Percentiles rank a stretch among this genome's conserved stretches.
Evolutionary conservation across 1,284 basidiomycete genomes (phyloP).

Genomic region (Rugosomyces carneus): DNA sequence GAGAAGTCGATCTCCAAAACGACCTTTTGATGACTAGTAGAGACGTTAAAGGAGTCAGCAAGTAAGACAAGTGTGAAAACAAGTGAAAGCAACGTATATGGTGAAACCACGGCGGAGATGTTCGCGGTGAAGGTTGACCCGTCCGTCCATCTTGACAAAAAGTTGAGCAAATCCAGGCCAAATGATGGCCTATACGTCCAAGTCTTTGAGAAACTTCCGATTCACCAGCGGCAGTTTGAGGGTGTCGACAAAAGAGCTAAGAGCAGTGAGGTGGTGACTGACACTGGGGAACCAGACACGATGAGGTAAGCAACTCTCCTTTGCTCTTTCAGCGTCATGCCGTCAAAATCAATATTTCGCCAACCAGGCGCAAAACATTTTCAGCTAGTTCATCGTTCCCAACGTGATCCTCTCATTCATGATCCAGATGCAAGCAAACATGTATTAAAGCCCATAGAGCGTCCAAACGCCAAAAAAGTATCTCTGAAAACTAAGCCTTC

Average conservation of each 20-base stretch:
- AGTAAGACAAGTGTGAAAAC: conserved; percentile 17
- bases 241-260: conserved; percentile 4
- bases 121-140: conserved; percentile 62
- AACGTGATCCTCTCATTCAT: conserved; percentile 92
- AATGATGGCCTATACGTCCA: not conserved
- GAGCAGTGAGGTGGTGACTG: conserved; percentile 7
- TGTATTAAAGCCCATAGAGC: conserved; percentile 80
- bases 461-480: conserved; percentile 69
- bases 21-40: conserved; percentile 89
- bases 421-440: conserved; percentile 87
- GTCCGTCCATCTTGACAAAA: conserved; percentile 34
- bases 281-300: conserved; percentile 17
- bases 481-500: conserved; percentile 14
- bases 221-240: conserved; percentile 8
- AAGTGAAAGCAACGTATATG: conserved; percentile 63
- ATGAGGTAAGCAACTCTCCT: conserved; percentile 29
- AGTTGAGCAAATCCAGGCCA: conserved; percentile 9
- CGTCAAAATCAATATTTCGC: conserved; percentile 82
- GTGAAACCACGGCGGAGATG: conserved; percentile 72
- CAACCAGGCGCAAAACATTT: conserved; percentile 88
- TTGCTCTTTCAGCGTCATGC: conserved; percentile 39
- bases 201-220: not conserved
- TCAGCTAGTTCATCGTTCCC: conserved; percentile 95
- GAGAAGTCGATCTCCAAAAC: conserved; percentile 86
- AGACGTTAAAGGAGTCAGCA: conserved; percentile 52